phyloP scores from a whole-genome alignment of 2,329 filamentous ascomycete species.

The Ceratocystis harringtonii region DNA sequence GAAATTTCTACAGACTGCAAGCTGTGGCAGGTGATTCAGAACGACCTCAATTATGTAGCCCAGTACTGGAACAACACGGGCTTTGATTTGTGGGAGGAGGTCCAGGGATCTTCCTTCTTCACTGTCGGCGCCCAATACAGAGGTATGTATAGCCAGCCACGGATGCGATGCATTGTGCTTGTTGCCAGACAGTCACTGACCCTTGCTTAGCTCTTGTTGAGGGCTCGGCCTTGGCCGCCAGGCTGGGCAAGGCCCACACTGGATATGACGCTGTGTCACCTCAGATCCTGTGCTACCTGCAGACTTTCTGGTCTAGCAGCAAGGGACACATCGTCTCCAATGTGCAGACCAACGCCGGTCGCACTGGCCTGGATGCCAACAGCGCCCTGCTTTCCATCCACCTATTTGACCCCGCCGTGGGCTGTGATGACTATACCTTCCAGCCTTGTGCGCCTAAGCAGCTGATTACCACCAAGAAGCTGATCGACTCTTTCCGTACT shows the following conservation, averaged over 20 bases:
- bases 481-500: slow-evolving; percentile 59
- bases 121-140: slow-evolving; percentile 56
- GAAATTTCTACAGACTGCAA: slow-evolving; percentile 39
- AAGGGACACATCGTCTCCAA: slow-evolving; percentile 53
- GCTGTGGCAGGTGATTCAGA: slow-evolving; percentile 60
- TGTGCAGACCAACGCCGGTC: slow-evolving; percentile 35
- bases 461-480: slow-evolving; percentile 60
- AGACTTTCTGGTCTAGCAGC: slow-evolving; percentile 53
- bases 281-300: slow-evolving; percentile 56
- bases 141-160: slow-evolving; percentile 26
- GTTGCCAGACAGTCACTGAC: neutral
- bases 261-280: slow-evolving; percentile 51
- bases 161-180: too few relatives aligned
- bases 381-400: slow-evolving; percentile 51
- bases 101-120: slow-evolving; percentile 64
- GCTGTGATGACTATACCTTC: slow-evolving; percentile 57
- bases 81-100: slow-evolving; percentile 76
- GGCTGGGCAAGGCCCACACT: slow-evolving; percentile 44
- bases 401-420: slow-evolving; percentile 50
- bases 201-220: slow-evolving; percentile 40
- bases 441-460: slow-evolving; percentile 59
- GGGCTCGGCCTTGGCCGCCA: slow-evolving; percentile 49
- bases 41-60: slow-evolving; percentile 60
- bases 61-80: slow-evolving; percentile 54
- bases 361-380: slow-evolving; percentile 58